Base-by-base conservation (phyloP, 2,329 filamentous ascomycete species). In the Penicillium concentricum region DNA sequence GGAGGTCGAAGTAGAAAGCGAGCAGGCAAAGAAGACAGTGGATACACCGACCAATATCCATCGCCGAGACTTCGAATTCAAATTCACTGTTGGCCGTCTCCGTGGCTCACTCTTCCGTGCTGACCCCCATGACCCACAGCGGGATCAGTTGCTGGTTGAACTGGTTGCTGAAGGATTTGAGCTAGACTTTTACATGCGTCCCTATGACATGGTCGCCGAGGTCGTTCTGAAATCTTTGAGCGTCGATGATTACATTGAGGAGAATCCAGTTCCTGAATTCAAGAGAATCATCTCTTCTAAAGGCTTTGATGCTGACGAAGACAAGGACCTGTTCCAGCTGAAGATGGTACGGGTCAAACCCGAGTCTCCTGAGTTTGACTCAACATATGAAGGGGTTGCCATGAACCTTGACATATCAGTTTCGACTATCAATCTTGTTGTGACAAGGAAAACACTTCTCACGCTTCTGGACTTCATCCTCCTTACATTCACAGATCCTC, bases 221-320 rank as follows among this genome's bases (percentile, higher is more conserved):
- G 90, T 99, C 26, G 87, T 91, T 0, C 82, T 99, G 10, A 89
- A 90, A 15, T 92, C 91, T 1, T 80, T 99, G 18, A 91, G 88
- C 0, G 86, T 99, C 3, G 93, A 97, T 68, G 94, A 99, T 70
- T 92, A 97, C 69, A 93, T 99, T 9, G 93, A 90, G 64, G 81
- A 94, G 62, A 89, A 93, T 52, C 87, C 92, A 0, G 79, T 90
- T 22, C 88, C 89, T 8, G 93, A 97, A 68, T 99, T 99, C 80
- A 96, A 94, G 75, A 93, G 93, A 26, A 95, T 99, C 49, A 86
- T 99, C n/a, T 96, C 92, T 0, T 97, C 94, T 1, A 93, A 96
- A 68, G 86, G 88, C 26, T 83, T 81, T 39, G 78, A 82, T 54
- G 76, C 87, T 44, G 85, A 89, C 57, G 87, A 90, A 59, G 85